Conservation (phyloP, 306 rosid genomes). For the Potentilla sterilis region DNA sequence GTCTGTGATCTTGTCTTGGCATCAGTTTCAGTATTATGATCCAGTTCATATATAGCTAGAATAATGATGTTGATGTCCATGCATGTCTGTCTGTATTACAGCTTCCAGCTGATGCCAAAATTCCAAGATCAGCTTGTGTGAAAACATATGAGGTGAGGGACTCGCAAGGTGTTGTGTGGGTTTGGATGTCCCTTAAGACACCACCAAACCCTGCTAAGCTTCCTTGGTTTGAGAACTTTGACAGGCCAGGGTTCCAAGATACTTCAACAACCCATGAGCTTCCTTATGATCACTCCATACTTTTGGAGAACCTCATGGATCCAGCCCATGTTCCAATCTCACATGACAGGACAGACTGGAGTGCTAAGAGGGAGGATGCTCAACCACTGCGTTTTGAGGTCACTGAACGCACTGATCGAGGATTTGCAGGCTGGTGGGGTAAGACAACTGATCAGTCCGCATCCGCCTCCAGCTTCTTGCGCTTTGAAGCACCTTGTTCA, state of each 20-base stretch:
- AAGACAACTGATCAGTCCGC: constrained; percentile 43
- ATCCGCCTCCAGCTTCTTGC: constrained; percentile 47
- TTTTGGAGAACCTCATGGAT: constrained; percentile 92
- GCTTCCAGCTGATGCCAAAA: constrained; percentile 94
- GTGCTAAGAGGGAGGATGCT: constrained; percentile 86
- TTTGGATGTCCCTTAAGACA: constrained; percentile 84
- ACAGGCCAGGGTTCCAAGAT: constrained; percentile 80
- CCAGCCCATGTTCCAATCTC: constrained; percentile 98
- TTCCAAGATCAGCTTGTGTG: constrained; percentile 81
- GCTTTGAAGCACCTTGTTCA: constrained; percentile 83
- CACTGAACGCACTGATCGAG: constrained; percentile 70
- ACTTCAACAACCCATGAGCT: constrained; percentile 81
- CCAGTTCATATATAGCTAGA: background rate
- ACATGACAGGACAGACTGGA: constrained; percentile 86
- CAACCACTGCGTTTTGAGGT: constrained; percentile 71
- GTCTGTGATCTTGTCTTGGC: constrained; percentile 31
- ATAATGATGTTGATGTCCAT: constrained; percentile 11
- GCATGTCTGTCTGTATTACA: constrained; percentile 25
- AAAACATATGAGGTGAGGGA: constrained; percentile 72
- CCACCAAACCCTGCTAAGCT: constrained; percentile 58
- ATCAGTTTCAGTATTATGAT: background rate
- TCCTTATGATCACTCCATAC: constrained; percentile 96
- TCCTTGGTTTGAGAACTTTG: constrained; percentile 93
- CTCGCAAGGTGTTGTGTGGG: constrained; percentile 95
- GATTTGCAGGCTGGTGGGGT: constrained; percentile 98